Percentiles rank a stretch among this genome's conserved stretches.
Conservation (phyloP, 1,284 basidiomycete species). For the Grifola frondosa region DNA sequence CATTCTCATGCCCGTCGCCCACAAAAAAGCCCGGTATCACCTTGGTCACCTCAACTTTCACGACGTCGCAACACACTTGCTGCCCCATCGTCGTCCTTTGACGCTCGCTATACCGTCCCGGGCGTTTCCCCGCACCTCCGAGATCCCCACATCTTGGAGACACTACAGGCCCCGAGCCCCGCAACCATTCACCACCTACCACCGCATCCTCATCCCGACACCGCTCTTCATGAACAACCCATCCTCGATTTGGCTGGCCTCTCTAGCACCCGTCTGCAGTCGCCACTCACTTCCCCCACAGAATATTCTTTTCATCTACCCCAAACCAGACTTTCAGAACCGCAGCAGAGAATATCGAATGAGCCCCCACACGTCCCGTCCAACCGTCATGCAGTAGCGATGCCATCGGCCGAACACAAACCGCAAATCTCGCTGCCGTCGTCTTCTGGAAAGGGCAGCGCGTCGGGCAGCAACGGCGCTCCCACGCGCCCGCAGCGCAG, state of each 20-base stretch:
- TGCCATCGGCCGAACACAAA: slow-evolving; percentile 25
- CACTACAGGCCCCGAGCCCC: slow-evolving; percentile 30
- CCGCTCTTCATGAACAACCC: slow-evolving; percentile 26
- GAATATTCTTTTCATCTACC: slow-evolving; percentile 32
- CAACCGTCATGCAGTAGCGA: slow-evolving; percentile 22
- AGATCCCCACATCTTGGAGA: slow-evolving; percentile 31
- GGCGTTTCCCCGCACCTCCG: slow-evolving; percentile 27
- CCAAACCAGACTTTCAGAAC: slow-evolving; percentile 28
- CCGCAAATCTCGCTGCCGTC: slow-evolving; percentile 23
- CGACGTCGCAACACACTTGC: slow-evolving; percentile 21
- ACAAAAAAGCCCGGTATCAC: slow-evolving; percentile 71
- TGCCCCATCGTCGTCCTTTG: slow-evolving; percentile 25
- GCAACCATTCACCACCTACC: slow-evolving; percentile 26
- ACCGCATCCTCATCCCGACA: slow-evolving; percentile 21
- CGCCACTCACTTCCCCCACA: slow-evolving; percentile 22
- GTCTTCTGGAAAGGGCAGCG: slow-evolving; percentile 16
- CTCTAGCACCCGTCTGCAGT: slow-evolving; percentile 24
- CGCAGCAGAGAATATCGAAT: slow-evolving; percentile 24
- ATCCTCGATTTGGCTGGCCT: slow-evolving; percentile 27
- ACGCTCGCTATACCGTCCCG: slow-evolving; percentile 28
- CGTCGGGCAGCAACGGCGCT: slow-evolving; percentile 25
- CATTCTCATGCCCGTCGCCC: slow-evolving; percentile 39
- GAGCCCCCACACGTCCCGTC: slow-evolving; percentile 22
- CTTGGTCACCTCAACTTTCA: slow-evolving; percentile 27
- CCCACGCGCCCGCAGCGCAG: slow-evolving; percentile 44